phyloP scores from a whole-genome alignment of 345 rosid species.

The Hypericum androsaemum region DNA sequence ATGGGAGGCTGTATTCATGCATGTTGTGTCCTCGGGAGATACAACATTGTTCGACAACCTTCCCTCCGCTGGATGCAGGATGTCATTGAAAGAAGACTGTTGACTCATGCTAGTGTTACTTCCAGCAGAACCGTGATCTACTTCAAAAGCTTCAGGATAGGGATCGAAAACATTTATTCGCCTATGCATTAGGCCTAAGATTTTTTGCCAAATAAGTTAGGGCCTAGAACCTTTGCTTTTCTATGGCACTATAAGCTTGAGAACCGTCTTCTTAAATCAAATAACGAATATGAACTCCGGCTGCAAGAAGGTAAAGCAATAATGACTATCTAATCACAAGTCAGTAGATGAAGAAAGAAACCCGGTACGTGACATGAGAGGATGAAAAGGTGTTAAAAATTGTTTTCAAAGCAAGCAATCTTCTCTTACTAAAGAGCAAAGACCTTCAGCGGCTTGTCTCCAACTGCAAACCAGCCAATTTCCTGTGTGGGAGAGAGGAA shows the following conservation, averaged over 20 bases:
- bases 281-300: constrained; percentile 12
- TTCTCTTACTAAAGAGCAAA: constrained; percentile 18
- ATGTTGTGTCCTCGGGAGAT: constrained; percentile 32
- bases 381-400: background rate
- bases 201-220: constrained; percentile 18
- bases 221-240: constrained; percentile 3
- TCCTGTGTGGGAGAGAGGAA: too few relatives aligned
- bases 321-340: too few relatives aligned
- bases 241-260: too few relatives aligned
- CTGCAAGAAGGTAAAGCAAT: background rate
- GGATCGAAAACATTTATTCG: constrained; percentile 37
- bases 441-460: constrained; percentile 13
- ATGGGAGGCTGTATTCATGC: constrained; percentile 28
- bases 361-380: too few relatives aligned
- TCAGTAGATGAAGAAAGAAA: background rate
- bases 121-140: constrained; percentile 41
- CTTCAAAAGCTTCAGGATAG: constrained; percentile 40
- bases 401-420: constrained; percentile 6
- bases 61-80: constrained; percentile 37
- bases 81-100: constrained; percentile 30
- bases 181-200: constrained; percentile 52
- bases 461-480: too few relatives aligned
- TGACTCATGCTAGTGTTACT: constrained; percentile 24
- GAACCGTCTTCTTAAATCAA: too few relatives aligned
- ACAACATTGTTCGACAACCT: constrained; percentile 28